Conservation (phyloP, 345 rosid species). For the Gossypium sturtianum region DNA sequence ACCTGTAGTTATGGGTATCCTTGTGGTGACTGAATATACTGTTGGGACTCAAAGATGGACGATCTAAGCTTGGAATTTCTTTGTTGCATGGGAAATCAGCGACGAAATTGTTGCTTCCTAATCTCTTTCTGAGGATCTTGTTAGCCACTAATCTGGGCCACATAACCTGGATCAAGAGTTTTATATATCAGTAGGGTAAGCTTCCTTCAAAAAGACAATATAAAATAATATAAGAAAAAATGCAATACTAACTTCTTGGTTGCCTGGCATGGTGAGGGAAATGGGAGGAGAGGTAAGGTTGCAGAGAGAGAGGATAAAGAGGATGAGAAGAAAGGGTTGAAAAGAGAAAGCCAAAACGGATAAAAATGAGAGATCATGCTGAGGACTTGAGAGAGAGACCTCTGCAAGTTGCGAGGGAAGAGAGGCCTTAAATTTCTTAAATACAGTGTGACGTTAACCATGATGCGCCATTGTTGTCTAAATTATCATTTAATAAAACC, state of each 20-base stretch:
- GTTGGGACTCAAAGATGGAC: constrained; percentile 25
- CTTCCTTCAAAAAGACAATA: too few species aligned
- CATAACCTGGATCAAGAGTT: constrained; percentile 42
- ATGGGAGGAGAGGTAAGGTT: neutral
- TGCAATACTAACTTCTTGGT: constrained; percentile 37
- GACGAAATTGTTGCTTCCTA: constrained; percentile 71
- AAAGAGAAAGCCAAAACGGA: constrained; percentile 23
- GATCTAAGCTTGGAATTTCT: constrained; percentile 25
- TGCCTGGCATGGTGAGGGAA: constrained; percentile 28
- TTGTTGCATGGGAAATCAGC: constrained; percentile 53
- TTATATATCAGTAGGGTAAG: neutral
- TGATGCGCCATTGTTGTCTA: constrained; percentile 14
- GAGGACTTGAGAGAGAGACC: constrained; percentile 33
- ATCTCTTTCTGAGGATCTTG: constrained; percentile 52
- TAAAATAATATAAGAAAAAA: neutral
- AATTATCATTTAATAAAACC: neutral
- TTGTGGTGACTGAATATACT: constrained; percentile 29
- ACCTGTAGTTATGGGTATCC: constrained; percentile 44
- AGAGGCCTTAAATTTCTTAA: constrained; percentile 12
- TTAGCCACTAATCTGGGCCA: constrained; percentile 75
- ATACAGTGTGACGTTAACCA: constrained; percentile 32
- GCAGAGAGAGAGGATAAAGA: neutral
- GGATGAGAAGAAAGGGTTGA: neutral
- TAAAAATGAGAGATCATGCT: constrained; percentile 25
- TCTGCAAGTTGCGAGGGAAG: constrained; percentile 48